Conservation (phyloP, 1,139 yeast genomes). For the Tardiomyces blankii region DNA sequence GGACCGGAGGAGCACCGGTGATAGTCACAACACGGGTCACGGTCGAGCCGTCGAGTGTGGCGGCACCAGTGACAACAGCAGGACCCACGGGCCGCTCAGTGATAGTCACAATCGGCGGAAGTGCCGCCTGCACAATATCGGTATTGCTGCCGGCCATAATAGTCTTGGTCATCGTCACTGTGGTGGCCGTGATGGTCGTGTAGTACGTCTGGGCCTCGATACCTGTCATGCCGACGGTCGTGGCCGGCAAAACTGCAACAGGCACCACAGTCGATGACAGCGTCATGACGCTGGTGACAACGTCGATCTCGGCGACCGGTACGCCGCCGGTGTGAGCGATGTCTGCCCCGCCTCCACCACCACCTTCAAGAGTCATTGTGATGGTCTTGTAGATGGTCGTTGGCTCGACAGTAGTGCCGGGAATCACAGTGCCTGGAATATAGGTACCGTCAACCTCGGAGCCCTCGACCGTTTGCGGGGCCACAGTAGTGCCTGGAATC, state of each 20-base stretch:
- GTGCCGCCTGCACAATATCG: background rate
- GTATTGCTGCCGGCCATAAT: constrained; percentile 1
- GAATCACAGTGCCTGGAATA: constrained; percentile 10
- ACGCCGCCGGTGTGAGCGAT: no score
- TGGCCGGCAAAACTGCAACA: constrained; percentile 3
- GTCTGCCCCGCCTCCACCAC: no score
- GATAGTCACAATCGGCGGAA: constrained; percentile 3
- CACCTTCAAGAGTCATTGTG: constrained; percentile 1
- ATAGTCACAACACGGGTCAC: no score
- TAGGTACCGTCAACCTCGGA: constrained; percentile 1
- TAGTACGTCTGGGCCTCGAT: constrained; percentile 2
- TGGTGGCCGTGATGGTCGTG: constrained; percentile 1
- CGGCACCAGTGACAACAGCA: no score
- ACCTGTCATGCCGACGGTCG: constrained; percentile 3
- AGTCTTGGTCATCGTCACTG: background rate
- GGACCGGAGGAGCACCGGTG: no score
- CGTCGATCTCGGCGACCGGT: no score
- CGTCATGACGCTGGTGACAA: constrained; percentile 4
- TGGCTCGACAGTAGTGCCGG: constrained; percentile 8
- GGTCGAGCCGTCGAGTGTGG: no score
- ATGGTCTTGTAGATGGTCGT: constrained; percentile 6
- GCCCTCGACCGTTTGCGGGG: background rate
- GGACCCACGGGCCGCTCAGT: background rate
- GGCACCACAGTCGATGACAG: constrained; percentile 8
- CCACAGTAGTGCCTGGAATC: no score